Evolutionary conservation across 768 basidiomycete species (phyloP), one percentile per base, ranked within the genome.

Genomic region (Thelephora aurantiotincta): DNA sequence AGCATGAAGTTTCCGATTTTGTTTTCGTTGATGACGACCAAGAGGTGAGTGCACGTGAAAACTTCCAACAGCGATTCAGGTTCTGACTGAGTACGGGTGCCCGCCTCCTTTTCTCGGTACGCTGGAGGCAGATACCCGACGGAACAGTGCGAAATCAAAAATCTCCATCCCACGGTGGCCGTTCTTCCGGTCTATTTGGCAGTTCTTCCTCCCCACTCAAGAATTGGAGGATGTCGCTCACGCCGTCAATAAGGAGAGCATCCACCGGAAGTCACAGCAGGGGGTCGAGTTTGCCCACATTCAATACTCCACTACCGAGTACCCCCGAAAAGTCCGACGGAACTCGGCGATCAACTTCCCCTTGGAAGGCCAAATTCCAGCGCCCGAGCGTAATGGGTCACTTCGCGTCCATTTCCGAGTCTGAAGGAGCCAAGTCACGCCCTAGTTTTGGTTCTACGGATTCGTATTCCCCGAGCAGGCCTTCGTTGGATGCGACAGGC

Each of bases 401-500:
- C 53, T 83, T 83, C 45, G 43, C 52, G 16, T 43, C 48, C 46
- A 26, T 44, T 9, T 38, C 48, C 2, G 50, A 50, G 6, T 26
- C 13, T 19, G 52, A 55, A 23, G 46, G 41, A 30, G 46, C 47
- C 36, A 51, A 63, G 34, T 71, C 77, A 14, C 71, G 77, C 30
- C 77, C 72, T 14, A 80, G 77, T 54, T 67, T 78, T 46, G 82
- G 78, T 33, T 80, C 80, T 22, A 72, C 68, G 4, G 70, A 72
- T 35, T 79, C 78, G 22, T 72, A 65, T 54, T 72, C 22, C 64
- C 74, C 13, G 68, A 70, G 33, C 68, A 68, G 9, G 58, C 61
- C 11, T 61, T 59, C 42, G 54, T 64, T 26, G 58, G 60, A 23
- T 52, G 45, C 38, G 66, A 68, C 36, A 56, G 69, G 52, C 59